Conservation (phyloP, 257 asterid genomes). For the Fraxinus quadrangulata region DNA sequence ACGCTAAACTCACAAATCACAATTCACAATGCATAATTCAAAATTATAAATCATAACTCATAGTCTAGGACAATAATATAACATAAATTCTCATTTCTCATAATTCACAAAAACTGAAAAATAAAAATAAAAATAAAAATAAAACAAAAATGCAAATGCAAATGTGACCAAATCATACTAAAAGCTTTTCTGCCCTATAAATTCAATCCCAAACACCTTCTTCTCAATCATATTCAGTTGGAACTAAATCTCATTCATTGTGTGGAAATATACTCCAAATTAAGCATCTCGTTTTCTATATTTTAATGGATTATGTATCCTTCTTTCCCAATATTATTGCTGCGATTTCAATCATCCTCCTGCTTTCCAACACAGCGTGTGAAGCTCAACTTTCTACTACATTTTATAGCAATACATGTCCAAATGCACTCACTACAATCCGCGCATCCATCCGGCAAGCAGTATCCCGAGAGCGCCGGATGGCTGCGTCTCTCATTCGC, state of each 20-base stretch:
- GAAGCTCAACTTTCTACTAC: slow-evolving; percentile 15
- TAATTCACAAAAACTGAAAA: too few species aligned
- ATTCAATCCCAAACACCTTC: neutral
- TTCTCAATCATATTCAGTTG: neutral
- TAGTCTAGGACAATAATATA: too few species aligned
- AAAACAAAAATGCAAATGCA: too few species aligned
- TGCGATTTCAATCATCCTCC: neutral
- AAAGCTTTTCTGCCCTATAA: neutral
- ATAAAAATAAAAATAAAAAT: too few species aligned
- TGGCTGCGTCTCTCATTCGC: slow-evolving; percentile 13
- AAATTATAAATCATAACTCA: too few species aligned
- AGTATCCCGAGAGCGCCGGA: slow-evolving; percentile 8
- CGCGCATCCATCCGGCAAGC: neutral
- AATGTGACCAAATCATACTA: neutral
- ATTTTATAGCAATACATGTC: slow-evolving; percentile 16
- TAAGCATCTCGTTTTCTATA: neutral
- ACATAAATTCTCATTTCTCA: too few species aligned
- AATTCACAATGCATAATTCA: too few species aligned
- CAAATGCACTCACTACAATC: slow-evolving; percentile 9
- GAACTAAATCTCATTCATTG: neutral
- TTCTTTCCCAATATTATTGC: neutral
- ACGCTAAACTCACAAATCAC: too few species aligned
- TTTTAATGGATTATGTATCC: neutral
- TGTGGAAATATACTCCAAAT: too few species aligned
- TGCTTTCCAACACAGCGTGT: slow-evolving; percentile 1